These are phyloP conservation scores for Exophiala dermatitidis DNA, from an alignment of 2,329 filamentous ascomycete genomes.

Conservation along the genomic window DNA sequence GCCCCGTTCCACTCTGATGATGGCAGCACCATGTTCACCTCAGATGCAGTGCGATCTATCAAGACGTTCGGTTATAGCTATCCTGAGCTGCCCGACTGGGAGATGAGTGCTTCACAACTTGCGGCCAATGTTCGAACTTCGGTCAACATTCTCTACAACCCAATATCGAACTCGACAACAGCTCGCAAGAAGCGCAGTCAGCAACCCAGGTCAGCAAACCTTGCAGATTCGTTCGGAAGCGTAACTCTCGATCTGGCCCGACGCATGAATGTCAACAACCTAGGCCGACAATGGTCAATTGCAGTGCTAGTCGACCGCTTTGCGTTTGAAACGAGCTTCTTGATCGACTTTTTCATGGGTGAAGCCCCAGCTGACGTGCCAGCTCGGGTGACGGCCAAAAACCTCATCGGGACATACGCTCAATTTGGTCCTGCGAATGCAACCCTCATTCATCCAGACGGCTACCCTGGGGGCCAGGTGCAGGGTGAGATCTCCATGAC, in stretches of 20 bases:
- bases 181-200: slow-evolving; percentile 11
- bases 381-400: slow-evolving; percentile 48
- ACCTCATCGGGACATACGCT: slow-evolving; percentile 56
- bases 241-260: slow-evolving; percentile 19
- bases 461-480: slow-evolving; percentile 12
- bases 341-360: slow-evolving; percentile 63
- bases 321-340: slow-evolving; percentile 55
- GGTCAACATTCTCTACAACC: slow-evolving; percentile 57
- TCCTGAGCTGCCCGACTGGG: slow-evolving; percentile 51
- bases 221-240: slow-evolving; percentile 33
- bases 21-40: slow-evolving; percentile 58
- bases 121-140: slow-evolving; percentile 39
- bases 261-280: slow-evolving; percentile 29
- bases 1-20: slow-evolving; percentile 58
- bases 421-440: slow-evolving; percentile 38
- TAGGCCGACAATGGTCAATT: slow-evolving; percentile 54
- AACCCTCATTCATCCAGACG: slow-evolving; percentile 13
- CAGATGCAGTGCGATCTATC: slow-evolving; percentile 53
- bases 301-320: slow-evolving; percentile 52
- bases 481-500: slow-evolving; percentile 24
- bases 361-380: slow-evolving; percentile 39
- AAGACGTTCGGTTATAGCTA: slow-evolving; percentile 67
- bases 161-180: slow-evolving; percentile 9
- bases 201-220: slow-evolving; percentile 28
- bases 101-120: slow-evolving; percentile 32